Evolutionary conservation across 2,329 filamentous ascomycete species (phyloP), one percentile per base, ranked within the genome.

Genomic region (Ophiostoma australiae): DNA sequence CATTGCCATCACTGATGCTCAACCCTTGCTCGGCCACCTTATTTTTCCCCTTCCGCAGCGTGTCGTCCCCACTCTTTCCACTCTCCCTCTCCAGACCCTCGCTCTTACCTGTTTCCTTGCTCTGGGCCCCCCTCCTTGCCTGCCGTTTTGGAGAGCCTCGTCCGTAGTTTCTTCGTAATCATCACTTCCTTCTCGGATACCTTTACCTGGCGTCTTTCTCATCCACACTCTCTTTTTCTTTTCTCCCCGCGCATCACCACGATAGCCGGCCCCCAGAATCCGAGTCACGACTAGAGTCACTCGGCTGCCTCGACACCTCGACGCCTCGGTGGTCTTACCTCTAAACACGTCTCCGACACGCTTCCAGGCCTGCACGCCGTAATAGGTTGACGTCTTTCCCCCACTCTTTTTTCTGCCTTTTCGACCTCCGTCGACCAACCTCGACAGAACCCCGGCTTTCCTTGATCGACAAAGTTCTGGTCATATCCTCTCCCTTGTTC

Each of bases 31-130:
- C 69, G 69, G 65, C 55, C 68, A 44, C 69, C 71, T 52, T 69
- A 71, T 70, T 72, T 71, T 70, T 58, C 48, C 58, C 69, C 72
- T 70, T 70, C 69, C 72, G 70, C 65, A 39, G 52, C 39, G 66
- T 71, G 55, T 71, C 63, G 35, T 66, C 63, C 4, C 72, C 72
- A 72, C 70, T 72, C 70, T 69, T 70, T 72, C 69, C 23, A 52
- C 39, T 61, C 31, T 35, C 33, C 17, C 61, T n/a, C 35, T 31
- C 35, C 63, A 35, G 33, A 35, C 61, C 65, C 39, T 67, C 37
- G 61, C 66, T 65, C 61, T 68, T 52, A 48, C 52, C 41, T 48
- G 41, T 67, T 55, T 68, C 70, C 39, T 70, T 39, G 33, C 35
- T 66, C 35, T 66, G 58, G n/a, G 20, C 35, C 33, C 33, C 55